phyloP scores from a whole-genome alignment of 345 rosid species.

The Excoecaria cochinchinensis region DNA sequence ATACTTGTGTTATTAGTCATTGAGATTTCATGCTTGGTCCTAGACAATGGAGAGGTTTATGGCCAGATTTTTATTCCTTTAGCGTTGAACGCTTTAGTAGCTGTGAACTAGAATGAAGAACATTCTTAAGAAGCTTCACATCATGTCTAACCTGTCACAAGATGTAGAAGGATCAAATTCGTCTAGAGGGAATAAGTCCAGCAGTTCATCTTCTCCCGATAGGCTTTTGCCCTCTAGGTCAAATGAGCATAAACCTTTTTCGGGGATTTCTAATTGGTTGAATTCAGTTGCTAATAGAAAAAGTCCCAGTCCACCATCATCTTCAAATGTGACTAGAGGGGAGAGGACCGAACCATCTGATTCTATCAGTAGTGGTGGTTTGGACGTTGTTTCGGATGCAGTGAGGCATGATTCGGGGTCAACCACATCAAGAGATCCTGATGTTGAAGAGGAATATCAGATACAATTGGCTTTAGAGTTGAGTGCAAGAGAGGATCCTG shows the following conservation, averaged over 20 bases:
- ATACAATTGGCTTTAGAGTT: slow-evolving; percentile 86
- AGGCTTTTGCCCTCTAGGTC: slow-evolving; percentile 39
- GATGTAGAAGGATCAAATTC: slow-evolving; percentile 63
- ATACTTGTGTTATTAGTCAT: slow-evolving; percentile 14
- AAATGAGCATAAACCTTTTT: slow-evolving; percentile 59
- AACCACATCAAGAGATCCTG: slow-evolving; percentile 63
- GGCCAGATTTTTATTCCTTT: slow-evolving; percentile 53
- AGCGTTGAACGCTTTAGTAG: slow-evolving; percentile 33
- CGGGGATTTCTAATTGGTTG: slow-evolving; percentile 81
- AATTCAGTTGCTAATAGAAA: slow-evolving; percentile 65
- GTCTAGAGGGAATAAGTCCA: slow-evolving; percentile 51
- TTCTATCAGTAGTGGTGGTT: slow-evolving; percentile 41
- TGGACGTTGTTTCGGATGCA: slow-evolving; percentile 43
- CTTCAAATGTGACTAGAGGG: slow-evolving; percentile 51
- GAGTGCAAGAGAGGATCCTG: slow-evolving; percentile 98
- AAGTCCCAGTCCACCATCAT: slow-evolving; percentile 55
- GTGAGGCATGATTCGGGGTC: slow-evolving; percentile 55
- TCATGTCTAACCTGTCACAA: slow-evolving; percentile 58
- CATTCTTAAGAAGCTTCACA: slow-evolving; percentile 82
- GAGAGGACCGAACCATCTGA: slow-evolving; percentile 51
- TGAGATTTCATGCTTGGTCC: slow-evolving; percentile 50
- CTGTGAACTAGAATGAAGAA: slow-evolving; percentile 70
- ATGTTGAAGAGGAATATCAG: slow-evolving; percentile 84
- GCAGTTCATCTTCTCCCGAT: slow-evolving; percentile 46
- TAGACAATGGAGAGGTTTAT: slow-evolving; percentile 67